Evolutionary conservation across 23 red algal genomes (phyloP).

Genomic region (Cyanidiococcus yangmingshanensis): DNA sequence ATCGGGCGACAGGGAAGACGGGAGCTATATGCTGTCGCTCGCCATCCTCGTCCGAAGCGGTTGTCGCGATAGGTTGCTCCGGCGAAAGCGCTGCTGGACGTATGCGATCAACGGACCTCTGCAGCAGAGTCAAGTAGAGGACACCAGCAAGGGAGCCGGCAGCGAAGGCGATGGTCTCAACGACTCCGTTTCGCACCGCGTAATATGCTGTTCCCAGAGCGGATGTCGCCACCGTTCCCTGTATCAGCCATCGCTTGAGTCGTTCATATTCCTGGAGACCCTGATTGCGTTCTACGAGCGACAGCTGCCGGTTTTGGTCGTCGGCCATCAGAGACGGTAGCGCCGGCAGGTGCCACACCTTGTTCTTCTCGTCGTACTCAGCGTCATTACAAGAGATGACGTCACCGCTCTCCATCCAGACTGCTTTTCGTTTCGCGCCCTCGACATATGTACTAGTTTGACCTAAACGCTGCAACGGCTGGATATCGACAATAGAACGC

Average conservation of each 20-base stretch:
- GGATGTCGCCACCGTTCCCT: slow-evolving; percentile 33
- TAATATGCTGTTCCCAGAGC: slow-evolving; percentile 8
- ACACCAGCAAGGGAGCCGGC: slow-evolving; percentile 34
- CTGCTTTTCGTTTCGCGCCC: background rate
- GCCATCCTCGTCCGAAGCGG: background rate
- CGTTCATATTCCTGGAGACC: slow-evolving; percentile 27
- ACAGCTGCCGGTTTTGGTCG: slow-evolving; percentile 14
- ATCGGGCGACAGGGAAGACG: slow-evolving; percentile 39
- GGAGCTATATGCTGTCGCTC: slow-evolving; percentile 34
- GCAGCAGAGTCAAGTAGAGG: slow-evolving; percentile 52
- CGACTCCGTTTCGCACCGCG: background rate
- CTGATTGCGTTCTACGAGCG: slow-evolving; percentile 1
- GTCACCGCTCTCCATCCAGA: background rate
- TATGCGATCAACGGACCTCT: slow-evolving; percentile 36
- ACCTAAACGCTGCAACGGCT: slow-evolving; percentile 38
- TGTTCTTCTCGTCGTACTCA: slow-evolving; percentile 35
- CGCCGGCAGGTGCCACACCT: slow-evolving; percentile 36
- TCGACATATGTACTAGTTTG: slow-evolving; percentile 29
- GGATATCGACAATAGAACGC: slow-evolving; percentile 38
- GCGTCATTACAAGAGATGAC: slow-evolving; percentile 34
- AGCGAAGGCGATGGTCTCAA: slow-evolving; percentile 28
- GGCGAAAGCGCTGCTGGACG: background rate
- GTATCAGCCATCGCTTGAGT: slow-evolving; percentile 31
- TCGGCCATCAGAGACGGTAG: slow-evolving; percentile 24
- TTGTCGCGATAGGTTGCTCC: slow-evolving; percentile 19